These are phyloP conservation scores for Paramecium caudatum DNA, from an alignment of 73 alveolate genomes.

Conservation along the genomic window DNA sequence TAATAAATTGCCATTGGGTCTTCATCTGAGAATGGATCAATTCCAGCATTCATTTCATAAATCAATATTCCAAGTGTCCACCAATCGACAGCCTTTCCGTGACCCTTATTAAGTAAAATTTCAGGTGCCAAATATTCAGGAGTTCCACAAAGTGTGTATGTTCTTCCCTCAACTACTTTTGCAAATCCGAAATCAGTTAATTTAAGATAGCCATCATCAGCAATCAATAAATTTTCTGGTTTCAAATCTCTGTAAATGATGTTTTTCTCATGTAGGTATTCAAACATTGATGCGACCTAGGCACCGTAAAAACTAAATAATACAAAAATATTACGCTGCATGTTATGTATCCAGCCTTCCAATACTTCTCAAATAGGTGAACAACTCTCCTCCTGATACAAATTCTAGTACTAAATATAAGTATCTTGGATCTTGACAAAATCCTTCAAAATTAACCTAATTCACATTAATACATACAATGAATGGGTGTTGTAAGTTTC, in stretches of 20 bases:
- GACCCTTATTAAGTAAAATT: slow-evolving; percentile 96
- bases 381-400: slow-evolving; percentile 92
- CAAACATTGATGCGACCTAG: slow-evolving; percentile 84
- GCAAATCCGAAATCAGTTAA: slow-evolving; percentile 98
- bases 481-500: slow-evolving; percentile 91
- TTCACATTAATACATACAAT: slow-evolving; percentile 53
- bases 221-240: slow-evolving; percentile 96
- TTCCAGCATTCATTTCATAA: slow-evolving; percentile 92
- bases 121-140: slow-evolving; percentile 99
- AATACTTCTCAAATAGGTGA: slow-evolving; percentile 83
- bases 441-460: slow-evolving; percentile 77
- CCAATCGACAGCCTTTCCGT: slow-evolving; percentile 98
- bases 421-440: slow-evolving; percentile 84
- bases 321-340: slow-evolving; percentile 74
- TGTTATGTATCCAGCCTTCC: slow-evolving; percentile 81
- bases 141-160: slow-evolving; percentile 98
- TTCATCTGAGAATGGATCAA: slow-evolving; percentile 90
- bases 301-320: slow-evolving; percentile 79
- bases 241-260: slow-evolving; percentile 88
- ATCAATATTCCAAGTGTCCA: slow-evolving; percentile 92
- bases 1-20: slow-evolving; percentile 89
- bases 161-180: slow-evolving; percentile 93
- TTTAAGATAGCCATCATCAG: slow-evolving; percentile 94
- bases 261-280: slow-evolving; percentile 84
- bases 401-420: slow-evolving; percentile 86